phyloP scores from a whole-genome alignment of 2,329 filamentous ascomycete genomes.

The Hirsutella rhossiliensis region DNA sequence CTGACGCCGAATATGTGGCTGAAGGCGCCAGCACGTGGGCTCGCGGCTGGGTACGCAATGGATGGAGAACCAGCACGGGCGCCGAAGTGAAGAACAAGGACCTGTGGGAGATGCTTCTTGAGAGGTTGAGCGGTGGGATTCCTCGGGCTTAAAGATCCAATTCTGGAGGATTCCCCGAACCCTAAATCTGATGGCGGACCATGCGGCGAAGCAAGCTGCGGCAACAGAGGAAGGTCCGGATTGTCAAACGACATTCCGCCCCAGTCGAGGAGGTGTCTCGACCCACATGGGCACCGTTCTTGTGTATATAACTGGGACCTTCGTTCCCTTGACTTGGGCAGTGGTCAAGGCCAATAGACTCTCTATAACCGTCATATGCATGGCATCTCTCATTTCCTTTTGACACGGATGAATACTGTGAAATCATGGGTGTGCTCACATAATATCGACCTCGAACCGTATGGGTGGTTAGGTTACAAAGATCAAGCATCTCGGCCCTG shows the following conservation, averaged over 20 bases:
- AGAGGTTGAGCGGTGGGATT: not conserved
- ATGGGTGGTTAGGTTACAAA: no score
- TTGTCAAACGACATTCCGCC: no score
- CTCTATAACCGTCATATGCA: no score
- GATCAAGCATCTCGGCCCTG: no score
- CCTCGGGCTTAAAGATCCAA: conserved; percentile 2
- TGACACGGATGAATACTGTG: not conserved
- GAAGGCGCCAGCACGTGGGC: conserved; percentile 1
- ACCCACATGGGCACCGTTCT: no score
- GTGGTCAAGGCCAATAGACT: no score
- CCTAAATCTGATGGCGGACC: conserved; percentile 1
- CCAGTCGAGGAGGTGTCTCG: no score
- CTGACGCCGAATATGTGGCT: conserved; percentile 3
- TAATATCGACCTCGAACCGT: no score
- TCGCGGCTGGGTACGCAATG: conserved; percentile 1
- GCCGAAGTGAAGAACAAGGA: conserved; percentile 4
- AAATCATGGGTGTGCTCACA: not conserved
- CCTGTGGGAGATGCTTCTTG: conserved; percentile 3
- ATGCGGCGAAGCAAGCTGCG: conserved; percentile 3
- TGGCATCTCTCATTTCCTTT: no score
- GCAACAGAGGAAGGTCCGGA: conserved; percentile 1
- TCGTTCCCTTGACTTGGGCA: no score
- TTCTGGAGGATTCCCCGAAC: conserved; percentile 4
- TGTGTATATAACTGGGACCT: no score
- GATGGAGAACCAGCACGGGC: conserved; percentile 1